These are phyloP conservation scores for Colletotrichum higginsianum DNA, from an alignment of 2,329 filamentous ascomycete genomes.

Conservation along the genomic window DNA sequence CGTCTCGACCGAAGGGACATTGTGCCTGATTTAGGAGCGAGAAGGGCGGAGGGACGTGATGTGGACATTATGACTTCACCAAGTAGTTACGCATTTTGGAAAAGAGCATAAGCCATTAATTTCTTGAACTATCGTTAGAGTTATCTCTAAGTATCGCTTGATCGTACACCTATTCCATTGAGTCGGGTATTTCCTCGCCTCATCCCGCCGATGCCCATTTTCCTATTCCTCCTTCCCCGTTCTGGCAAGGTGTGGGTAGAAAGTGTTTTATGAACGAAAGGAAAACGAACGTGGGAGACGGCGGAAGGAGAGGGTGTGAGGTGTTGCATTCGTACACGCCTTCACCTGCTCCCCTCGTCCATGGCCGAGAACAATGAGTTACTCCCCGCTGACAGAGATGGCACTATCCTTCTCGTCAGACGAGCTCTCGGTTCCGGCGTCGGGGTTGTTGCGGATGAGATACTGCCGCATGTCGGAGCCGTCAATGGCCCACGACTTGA, in stretches of 20 bases:
- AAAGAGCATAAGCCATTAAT: not conserved
- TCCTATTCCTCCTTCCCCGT: not conserved
- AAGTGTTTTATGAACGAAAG: not conserved
- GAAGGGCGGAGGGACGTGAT: not conserved
- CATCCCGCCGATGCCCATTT: too few species aligned
- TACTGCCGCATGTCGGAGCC: slow-evolving; percentile 57
- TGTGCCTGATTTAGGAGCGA: slow-evolving; percentile 55
- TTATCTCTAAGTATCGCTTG: too few species aligned
- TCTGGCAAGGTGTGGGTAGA: too few species aligned
- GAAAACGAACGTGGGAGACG: not conserved
- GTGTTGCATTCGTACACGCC: not conserved
- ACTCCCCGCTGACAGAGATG: slow-evolving; percentile 36
- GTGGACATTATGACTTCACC: not conserved
- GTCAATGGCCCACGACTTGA: slow-evolving; percentile 54
- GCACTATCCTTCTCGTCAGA: slow-evolving; percentile 56
- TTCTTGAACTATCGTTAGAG: not conserved
- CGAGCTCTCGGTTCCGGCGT: slow-evolving; percentile 47
- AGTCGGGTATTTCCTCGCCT: not conserved
- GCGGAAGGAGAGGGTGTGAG: not conserved
- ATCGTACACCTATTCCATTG: too few species aligned
- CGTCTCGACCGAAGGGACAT: slow-evolving; percentile 51
- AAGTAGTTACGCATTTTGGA: not conserved
- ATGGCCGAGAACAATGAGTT: not conserved
- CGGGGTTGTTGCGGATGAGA: slow-evolving; percentile 50
- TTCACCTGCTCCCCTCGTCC: not conserved